Base-by-base conservation (phyloP, 352 stramenopile species). In the Pythium monospermum region DNA sequence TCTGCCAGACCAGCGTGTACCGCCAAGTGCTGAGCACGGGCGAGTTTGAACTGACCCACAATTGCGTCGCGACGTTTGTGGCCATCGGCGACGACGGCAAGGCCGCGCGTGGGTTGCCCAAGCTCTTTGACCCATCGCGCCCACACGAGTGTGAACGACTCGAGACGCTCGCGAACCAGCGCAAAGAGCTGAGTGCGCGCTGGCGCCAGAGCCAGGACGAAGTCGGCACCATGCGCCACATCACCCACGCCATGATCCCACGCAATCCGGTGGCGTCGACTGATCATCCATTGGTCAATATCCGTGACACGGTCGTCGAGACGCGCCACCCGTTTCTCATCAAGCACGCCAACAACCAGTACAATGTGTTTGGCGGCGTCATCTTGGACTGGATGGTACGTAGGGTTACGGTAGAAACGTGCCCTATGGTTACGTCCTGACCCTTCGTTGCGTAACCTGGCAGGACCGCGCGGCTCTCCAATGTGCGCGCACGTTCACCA, bases 401-500 rank as follows among this genome's bases (percentile, higher is more conserved):
- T 7, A 27, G 19, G 10, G 15, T 27, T 4, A 3, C n/a, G 30
- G 8, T 10, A 31, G n/a, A 28, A 3, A 55, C 13, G 12, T 3
- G 11, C 27, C 18, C 12, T 32, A 21, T 39, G 37, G 32, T 16
- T 16, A 28, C 46, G n/a, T n/a, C n/a, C n/a, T n/a, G n/a, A n/a
- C n/a, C n/a, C n/a, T n/a, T n/a, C n/a, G n/a, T n/a, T n/a, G n/a
- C n/a, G n/a, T n/a, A n/a, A n/a, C n/a, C n/a, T n/a, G n/a, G 25
- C 31, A 85, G 71, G 78, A 89, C 58, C 73, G 68, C 47, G 73
- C 72, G 8, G 78, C 76, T 16, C 50, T 85, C 27, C 83, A 87
- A 57, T 87, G 76, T 40, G 76, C 78, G 16, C 74, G 75, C 26
- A 85, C 74, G 38, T 89, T 87, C 38, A 80, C 75, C 6, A 85